phyloP scores from a whole-genome alignment of 1,284 basidiomycete species.

The Papiliotrema flavescens region DNA sequence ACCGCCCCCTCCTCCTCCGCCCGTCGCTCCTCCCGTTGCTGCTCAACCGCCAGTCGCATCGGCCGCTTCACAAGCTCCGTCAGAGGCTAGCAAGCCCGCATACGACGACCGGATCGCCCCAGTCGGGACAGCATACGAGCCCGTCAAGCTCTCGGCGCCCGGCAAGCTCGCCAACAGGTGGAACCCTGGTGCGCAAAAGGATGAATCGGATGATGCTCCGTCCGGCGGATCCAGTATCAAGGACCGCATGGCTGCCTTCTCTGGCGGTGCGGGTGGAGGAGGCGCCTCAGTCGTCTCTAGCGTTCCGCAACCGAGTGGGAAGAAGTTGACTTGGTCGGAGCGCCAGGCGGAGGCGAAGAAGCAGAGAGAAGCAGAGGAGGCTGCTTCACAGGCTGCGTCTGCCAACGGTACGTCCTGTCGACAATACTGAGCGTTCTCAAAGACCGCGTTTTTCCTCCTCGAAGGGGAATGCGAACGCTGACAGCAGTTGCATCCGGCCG shows the following conservation, averaged over 20 bases:
- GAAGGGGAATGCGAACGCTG: no score
- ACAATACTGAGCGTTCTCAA: no score
- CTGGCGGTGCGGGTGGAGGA: constrained; percentile 29
- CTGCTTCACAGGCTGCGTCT: constrained; percentile 58
- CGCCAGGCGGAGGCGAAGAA: constrained; percentile 82
- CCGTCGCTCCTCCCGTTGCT: constrained; percentile 23
- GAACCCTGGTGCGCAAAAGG: constrained; percentile 56
- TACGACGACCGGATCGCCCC: constrained; percentile 76
- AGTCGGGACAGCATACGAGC: constrained; percentile 80
- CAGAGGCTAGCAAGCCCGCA: constrained; percentile 59
- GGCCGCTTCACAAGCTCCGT: constrained; percentile 28
- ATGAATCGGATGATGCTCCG: constrained; percentile 33
- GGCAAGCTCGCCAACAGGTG: constrained; percentile 78
- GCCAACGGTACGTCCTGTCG: constrained; percentile 49
- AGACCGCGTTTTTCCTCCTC: no score
- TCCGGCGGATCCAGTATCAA: constrained; percentile 30
- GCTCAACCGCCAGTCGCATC: constrained; percentile 22
- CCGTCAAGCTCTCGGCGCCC: constrained; percentile 76
- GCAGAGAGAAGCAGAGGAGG: constrained; percentile 75
- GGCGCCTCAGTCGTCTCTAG: constrained; percentile 4
- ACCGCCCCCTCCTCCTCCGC: constrained; percentile 50
- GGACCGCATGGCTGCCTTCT: constrained; percentile 43
- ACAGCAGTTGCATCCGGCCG: constrained; percentile 2
- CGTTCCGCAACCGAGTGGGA: constrained; percentile 41
- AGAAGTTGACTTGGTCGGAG: constrained; percentile 87